phyloP scores from a whole-genome alignment of 208 protist genomes.

The Crithidia bombi region DNA sequence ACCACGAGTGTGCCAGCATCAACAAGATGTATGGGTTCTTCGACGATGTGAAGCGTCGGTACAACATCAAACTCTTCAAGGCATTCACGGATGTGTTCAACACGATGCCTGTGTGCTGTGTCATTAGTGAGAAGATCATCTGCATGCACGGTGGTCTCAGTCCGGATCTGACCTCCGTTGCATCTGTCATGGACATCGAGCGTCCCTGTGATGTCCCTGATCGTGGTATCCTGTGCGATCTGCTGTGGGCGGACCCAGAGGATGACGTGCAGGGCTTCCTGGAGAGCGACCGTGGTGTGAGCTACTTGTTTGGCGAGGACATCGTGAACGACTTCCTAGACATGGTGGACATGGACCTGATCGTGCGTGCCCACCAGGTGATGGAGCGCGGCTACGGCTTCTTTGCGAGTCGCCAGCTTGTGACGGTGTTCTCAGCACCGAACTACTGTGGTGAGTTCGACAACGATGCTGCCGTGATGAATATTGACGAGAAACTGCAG shows the following conservation, averaged over 20 bases:
- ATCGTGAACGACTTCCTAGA: constrained; percentile 98
- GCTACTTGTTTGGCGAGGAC: constrained; percentile 98
- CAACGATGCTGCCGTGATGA: constrained; percentile 96
- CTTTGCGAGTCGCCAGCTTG: constrained; percentile 98
- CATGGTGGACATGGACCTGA: constrained; percentile 99
- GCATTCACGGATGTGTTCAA: constrained; percentile 99
- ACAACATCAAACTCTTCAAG: constrained; percentile 98
- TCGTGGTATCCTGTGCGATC: constrained; percentile 98
- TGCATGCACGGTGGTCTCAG: constrained; percentile 99
- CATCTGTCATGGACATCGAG: constrained; percentile 94
- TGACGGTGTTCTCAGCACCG: constrained; percentile 99
- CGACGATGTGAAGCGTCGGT: constrained; percentile 96
- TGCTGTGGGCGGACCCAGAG: constrained; percentile 98
- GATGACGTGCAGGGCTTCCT: constrained; percentile 94
- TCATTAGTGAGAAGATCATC: constrained; percentile 99
- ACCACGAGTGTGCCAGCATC: constrained; percentile 98
- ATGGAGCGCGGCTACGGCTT: constrained; percentile 99
- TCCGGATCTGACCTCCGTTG: constrained; percentile 95
- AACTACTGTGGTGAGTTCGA: constrained; percentile 99
- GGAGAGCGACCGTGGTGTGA: constrained; percentile 98
- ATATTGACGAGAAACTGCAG: constrained; percentile 98
- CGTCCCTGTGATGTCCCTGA: constrained; percentile 99
- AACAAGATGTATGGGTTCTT: constrained; percentile 99
- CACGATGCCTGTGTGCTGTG: constrained; percentile 98
- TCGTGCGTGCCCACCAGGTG: constrained; percentile 99